Evolutionary conservation across 345 rosid species (phyloP), one percentile per base, ranked within the genome.

Genomic region (Geranium rotundifolium): DNA sequence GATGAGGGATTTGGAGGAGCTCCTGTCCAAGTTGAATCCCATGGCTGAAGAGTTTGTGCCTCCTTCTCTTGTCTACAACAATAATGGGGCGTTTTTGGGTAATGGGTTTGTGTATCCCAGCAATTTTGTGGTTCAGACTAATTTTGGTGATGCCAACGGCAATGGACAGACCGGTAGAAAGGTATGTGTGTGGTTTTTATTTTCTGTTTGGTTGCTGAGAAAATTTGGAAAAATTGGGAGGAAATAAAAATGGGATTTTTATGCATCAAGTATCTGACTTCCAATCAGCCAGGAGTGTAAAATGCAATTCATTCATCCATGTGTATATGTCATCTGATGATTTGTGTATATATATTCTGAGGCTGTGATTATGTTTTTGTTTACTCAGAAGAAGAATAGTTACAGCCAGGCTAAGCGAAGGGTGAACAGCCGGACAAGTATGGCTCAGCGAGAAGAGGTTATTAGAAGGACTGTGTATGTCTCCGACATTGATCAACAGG

Each of bases 21-120:
- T 84, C 59, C 65, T 95, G 72, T 88, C 91, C 8, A 95, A 85
- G 81, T 77, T 95, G 72, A 95, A 95, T 72, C 99, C 99, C 9
- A 76, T 87, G 96, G 99, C 97, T 58, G 79, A 85, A 73, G 99
- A 86, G 60, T 95, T 88, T 77, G 96, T 95, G 65, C 97, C 97
- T 61, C 85, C 87, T 37, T 93, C 97, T 0, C 75, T 87, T 30
- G 79, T 76, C 37, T 64, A 63, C 41, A 60, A 14, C 52, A 52
- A 10, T 65, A 65, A 65, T 59, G 58, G 66, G 50, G 76, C 67
- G 62, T 77, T 46, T 69, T 70, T 76, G 63, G 75, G 73, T 13
- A 56, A 66, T 16, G 89, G 85, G 63, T 80, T 81, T 79, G 86
- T 86, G 59, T 81, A 74, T 65, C 69, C 81, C 72, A 74, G 80